phyloP scores from a whole-genome alignment of 2,329 filamentous ascomycete genomes.

The Xylaria sp. region DNA sequence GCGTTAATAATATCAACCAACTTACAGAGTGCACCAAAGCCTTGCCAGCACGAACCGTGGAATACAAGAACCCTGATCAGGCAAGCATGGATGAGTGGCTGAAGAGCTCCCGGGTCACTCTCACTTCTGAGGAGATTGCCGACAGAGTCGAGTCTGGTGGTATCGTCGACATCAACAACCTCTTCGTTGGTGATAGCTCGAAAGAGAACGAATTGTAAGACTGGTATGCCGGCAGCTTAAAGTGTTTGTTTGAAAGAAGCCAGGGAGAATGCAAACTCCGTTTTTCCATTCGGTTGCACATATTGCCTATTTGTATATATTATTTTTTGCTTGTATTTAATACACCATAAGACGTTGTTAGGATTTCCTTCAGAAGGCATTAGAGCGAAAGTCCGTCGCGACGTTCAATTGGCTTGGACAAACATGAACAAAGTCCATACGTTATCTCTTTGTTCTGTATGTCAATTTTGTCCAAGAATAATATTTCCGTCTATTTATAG shows the following conservation, averaged over 20 bases:
- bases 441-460: too few species aligned
- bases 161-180: slow-evolving; percentile 28
- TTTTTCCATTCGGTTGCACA: slow-evolving; percentile 8
- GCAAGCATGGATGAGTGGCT: slow-evolving; percentile 40
- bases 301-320: slow-evolving; percentile 19
- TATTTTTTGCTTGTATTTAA: background rate
- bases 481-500: background rate
- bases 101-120: slow-evolving; percentile 34
- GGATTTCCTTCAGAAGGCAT: background rate
- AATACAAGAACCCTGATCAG: slow-evolving; percentile 44
- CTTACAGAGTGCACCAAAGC: slow-evolving; percentile 66
- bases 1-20: slow-evolving; percentile 66
- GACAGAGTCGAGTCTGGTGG: slow-evolving; percentile 40
- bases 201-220: slow-evolving; percentile 20
- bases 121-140: slow-evolving; percentile 37
- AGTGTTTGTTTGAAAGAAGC: background rate
- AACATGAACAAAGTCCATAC: too few species aligned
- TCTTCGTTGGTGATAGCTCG: slow-evolving; percentile 16
- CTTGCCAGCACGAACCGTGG: slow-evolving; percentile 53
- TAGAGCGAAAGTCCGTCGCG: too few species aligned
- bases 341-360: too few species aligned
- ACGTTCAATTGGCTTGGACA: too few species aligned
- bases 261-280: background rate
- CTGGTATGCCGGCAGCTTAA: background rate
- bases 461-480: background rate